Base-by-base conservation (phyloP, 202 grass and related monocot species). In the Panicum hallii region DNA sequence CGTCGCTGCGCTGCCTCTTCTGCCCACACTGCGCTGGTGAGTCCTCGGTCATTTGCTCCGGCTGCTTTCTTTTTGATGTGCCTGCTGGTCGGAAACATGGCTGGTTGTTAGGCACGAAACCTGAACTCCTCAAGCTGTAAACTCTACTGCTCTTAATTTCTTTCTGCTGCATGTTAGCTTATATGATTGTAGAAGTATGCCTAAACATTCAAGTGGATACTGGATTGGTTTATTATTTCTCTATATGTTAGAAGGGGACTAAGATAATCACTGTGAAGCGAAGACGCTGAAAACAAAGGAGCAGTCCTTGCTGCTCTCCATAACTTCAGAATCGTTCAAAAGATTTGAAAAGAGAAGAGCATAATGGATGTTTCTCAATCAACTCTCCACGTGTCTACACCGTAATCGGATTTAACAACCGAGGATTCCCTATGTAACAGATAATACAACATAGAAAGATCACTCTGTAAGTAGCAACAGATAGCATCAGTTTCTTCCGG, bases 41-140 rank as follows among this genome's bases (percentile, higher is more conserved):
- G 74, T 89, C 84, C 40, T 83, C 81, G 0, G 70, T 26, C 40
- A 83, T 72, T 53, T 91, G 58, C 41, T 88, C 82, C 23, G 70
- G 58, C 88, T 89, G 89, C 85, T 86, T 98, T 63, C 88, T 78
- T 91, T 89, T 99, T 12, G 93, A 87, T 13, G 76, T 78, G 46
- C 88, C 93, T 94, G 79, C 80, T 93, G 50, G 71, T 34, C 19
- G 46, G 43, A 91, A 85, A 82, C 64, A 66, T 53, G 34, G 57
- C 30, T 88, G 11, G 70, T 77, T 72, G 89, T 87, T 77, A 87
- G 46, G 64, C 41, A 63, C 5, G 26, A 58, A 87, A 70, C 34
- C 34, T 79, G 11, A 79, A 14, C 32, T 8, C 41, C 64, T 67
- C 9, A 58, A 60, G n/a, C 19, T 70, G 17, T 65, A 10, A 23